Evolutionary conservation across 768 basidiomycete species (phyloP).

Genomic region (Hemileccinum impolitum): DNA sequence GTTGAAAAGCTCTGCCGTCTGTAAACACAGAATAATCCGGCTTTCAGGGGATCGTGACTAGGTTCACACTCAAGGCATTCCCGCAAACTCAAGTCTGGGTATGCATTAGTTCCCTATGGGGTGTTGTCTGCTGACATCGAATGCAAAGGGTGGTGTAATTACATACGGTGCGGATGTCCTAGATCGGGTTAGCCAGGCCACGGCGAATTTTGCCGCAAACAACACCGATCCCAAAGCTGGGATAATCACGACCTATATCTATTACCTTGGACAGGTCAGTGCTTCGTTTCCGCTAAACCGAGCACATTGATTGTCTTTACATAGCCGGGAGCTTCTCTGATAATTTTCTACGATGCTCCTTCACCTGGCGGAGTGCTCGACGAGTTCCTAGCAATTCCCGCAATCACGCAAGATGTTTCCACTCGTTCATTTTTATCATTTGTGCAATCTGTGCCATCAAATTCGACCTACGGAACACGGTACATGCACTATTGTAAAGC

Average conservation of each 20-base stretch:
- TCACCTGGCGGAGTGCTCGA: slow-evolving; percentile 13
- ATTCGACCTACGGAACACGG: slow-evolving; percentile 6
- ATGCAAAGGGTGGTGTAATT: slow-evolving; percentile 50
- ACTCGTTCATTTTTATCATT: slow-evolving; percentile 14
- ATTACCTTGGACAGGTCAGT: neutral
- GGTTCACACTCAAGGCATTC: slow-evolving; percentile 49
- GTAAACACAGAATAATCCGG: neutral
- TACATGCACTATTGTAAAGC: neutral
- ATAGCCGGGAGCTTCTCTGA: slow-evolving; percentile 12
- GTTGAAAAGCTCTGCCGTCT: neutral
- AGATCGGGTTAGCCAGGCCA: slow-evolving; percentile 16
- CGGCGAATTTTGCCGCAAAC: slow-evolving; percentile 19
- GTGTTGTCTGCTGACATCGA: neutral
- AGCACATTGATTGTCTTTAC: neutral
- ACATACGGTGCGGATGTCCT: slow-evolving; percentile 15
- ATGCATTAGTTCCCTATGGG: slow-evolving; percentile 11
- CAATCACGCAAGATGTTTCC: slow-evolving; percentile 1
- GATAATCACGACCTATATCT: slow-evolving; percentile 45
- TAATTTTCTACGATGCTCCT: slow-evolving; percentile 54
- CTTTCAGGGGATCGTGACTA: slow-evolving; percentile 54
- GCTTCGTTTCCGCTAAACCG: no score
- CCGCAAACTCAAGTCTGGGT: slow-evolving; percentile 63
- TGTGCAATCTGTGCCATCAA: slow-evolving; percentile 1
- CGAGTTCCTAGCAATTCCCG: slow-evolving; percentile 23
- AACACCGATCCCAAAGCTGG: slow-evolving; percentile 21